Evolutionary conservation across 108 stramenopile genomes (phyloP).

Genomic region (Pseudonitzschia pungens): DNA sequence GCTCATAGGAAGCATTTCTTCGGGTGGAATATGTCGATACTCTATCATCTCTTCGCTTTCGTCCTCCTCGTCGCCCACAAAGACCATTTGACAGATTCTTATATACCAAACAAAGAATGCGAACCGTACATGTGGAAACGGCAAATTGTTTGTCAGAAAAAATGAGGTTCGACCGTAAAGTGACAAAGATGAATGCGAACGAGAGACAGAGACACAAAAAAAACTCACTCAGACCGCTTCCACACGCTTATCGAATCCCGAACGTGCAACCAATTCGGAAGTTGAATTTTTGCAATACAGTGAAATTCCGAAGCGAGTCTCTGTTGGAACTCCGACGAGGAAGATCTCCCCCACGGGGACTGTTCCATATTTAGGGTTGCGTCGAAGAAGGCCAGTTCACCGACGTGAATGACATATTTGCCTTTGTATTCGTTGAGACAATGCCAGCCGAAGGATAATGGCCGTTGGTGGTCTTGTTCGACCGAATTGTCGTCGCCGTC

Average conservation of each 20-base stretch:
- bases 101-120: too few relatives aligned
- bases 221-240: constrained; percentile 63
- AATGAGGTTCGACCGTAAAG: too few relatives aligned
- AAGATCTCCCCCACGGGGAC: constrained; percentile 87
- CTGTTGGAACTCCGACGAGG: constrained; percentile 75
- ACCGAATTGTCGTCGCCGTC: constrained; percentile 3
- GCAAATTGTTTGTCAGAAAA: too few relatives aligned
- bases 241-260: constrained; percentile 80
- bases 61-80: constrained; percentile 58
- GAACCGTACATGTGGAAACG: too few relatives aligned
- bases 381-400: constrained; percentile 68
- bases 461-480: neutral
- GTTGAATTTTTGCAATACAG: constrained; percentile 69
- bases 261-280: constrained; percentile 83
- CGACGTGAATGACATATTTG: constrained; percentile 81
- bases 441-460: constrained; percentile 62
- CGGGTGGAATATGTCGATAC: constrained; percentile 75
- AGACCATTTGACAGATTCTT: constrained; percentile 59
- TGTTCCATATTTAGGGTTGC: constrained; percentile 64
- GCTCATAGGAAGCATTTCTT: constrained; percentile 67
- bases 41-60: constrained; percentile 57
- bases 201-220: too few relatives aligned
- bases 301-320: constrained; percentile 77
- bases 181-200: too few relatives aligned
- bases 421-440: constrained; percentile 76